Evolutionary conservation across 2,329 filamentous ascomycete genomes (phyloP), one percentile per base, ranked within the genome.

Genomic region (Penicillium olsonii): DNA sequence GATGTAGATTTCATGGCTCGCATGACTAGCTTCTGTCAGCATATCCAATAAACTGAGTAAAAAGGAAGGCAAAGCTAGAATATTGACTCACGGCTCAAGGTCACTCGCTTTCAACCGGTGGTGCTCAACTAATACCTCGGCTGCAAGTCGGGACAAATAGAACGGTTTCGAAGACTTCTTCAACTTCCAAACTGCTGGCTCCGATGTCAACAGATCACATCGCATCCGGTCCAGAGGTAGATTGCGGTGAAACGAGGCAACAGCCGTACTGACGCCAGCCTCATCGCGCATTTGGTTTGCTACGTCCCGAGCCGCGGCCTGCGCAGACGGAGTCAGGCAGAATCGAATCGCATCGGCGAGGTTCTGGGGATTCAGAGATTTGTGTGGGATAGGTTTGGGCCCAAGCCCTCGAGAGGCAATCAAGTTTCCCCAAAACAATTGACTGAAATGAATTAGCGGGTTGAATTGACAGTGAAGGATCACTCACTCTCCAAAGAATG

Each of bases 351-450:
- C 76, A 1, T 70, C 69, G 0, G 75, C 73, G 1, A 81, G 63
- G 7, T 68, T 75, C 4, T 73, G 59, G 2, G 70, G 62, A 0
- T 68, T 77, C 11, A 81, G 65, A 10, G 69, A 56, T 37, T 73
- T 73, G 52, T 76, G 68, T 0, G 75, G 72, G 14, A 81, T 74
- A 0, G 78, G 78, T 4, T 63, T 54, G 2, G 78, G 75, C 0
- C 78, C 78, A 15, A 76, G 76, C 3, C 76, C 75, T 2, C 75
- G 70, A 29, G 65, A 61, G 5, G 75, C 74, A 2, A 81, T 69
- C 74, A 80, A 78, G 7, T 72, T 60, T 8, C 77, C 78, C 78
- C 78, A 82, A 57, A 82, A 81, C 1, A 72, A 75, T 53, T 81
- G 78, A 52, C 60, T 65, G 19, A 10, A 6, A 24, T 8, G 20